These are phyloP conservation scores for Coemansia aciculifera DNA, from an alignment of 192 early-diverging fungal genomes.

Conservation along the genomic window DNA sequence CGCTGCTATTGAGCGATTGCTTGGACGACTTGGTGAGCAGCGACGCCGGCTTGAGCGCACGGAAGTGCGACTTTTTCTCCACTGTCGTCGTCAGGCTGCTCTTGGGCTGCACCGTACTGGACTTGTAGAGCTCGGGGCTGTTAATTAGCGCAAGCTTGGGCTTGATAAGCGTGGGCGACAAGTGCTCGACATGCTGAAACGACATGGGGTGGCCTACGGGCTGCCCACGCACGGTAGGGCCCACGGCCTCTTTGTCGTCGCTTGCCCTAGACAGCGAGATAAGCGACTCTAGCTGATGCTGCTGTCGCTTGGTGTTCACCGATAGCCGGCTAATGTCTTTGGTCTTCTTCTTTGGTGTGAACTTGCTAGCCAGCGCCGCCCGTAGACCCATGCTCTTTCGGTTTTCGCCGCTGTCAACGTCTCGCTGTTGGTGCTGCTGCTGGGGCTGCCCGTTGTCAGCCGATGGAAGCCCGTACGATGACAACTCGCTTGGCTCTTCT, in stretches of 20 bases:
- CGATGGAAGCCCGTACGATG: slow-evolving; percentile 41
- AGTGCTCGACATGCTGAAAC: slow-evolving; percentile 52
- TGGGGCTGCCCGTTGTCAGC: slow-evolving; percentile 36
- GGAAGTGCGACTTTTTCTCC: slow-evolving; percentile 38
- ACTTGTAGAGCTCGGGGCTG: slow-evolving; percentile 22
- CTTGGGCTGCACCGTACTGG: slow-evolving; percentile 2
- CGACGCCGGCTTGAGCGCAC: slow-evolving; percentile 44
- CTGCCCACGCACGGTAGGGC: slow-evolving; percentile 42
- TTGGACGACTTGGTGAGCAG: slow-evolving; percentile 42
- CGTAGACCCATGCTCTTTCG: slow-evolving; percentile 41
- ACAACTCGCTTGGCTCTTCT: slow-evolving; percentile 16
- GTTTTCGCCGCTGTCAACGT: slow-evolving; percentile 1
- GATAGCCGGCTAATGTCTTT: slow-evolving; percentile 31
- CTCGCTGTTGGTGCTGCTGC: slow-evolving; percentile 10
- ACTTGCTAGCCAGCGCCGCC: slow-evolving; percentile 44
- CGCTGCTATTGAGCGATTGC: slow-evolving; percentile 13
- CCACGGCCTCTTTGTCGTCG: slow-evolving; percentile 11
- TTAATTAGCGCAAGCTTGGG: slow-evolving; percentile 49
- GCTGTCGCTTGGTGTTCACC: slow-evolving; percentile 45
- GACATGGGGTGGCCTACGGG: slow-evolving; percentile 51
- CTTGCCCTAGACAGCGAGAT: slow-evolving; percentile 28
- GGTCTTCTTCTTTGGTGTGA: slow-evolving; percentile 44
- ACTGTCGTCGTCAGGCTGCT: slow-evolving; percentile 1
- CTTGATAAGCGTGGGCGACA: slow-evolving; percentile 39
- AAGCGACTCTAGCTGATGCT: slow-evolving; percentile 52